Base-by-base conservation (phyloP, 2,329 filamentous ascomycete species). In the Emergomyces orientalis region DNA sequence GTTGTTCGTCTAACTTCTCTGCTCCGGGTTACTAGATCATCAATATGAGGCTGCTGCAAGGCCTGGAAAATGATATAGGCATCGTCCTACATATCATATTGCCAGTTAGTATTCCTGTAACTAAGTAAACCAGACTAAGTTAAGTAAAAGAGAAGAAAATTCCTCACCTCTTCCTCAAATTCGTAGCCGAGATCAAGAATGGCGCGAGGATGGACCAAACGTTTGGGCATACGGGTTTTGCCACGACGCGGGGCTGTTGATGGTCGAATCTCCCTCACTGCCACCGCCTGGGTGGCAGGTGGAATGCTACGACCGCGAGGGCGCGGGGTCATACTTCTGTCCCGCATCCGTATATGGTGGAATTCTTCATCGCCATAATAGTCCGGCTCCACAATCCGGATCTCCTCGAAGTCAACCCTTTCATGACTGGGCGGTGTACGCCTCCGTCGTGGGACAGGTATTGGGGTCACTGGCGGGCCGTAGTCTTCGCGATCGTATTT, bases 31-130 rank as follows among this genome's bases (percentile, higher is more conserved):
- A 97, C 88, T 54, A 97, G 82, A 70, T 95, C 89, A 69, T 97
- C 91, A 66, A 97, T 97, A 69, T 96, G 91, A 22, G 93, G 86
- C 69, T 95, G 92, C 19, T 90, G 89, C 5, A 97, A 82, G 11
- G 93, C 92, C 71, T 90, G 88, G 68, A 89, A 86, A 41, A 97
- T 86, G 60, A 96, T 84, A 69, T 94, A 86, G 27, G 88, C 88
- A 68, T 88, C 87, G 47, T 88, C 90, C 89, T 94, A 67, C 7
- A 52, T 45, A 51, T 64, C 59, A 43, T 41, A 62, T 60, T 69
- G 66, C 83, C 64, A 79, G 77, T 49, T 62, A 61, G 52, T 54
- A 51, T 43, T 34, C 47, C 22, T 19, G 60, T 32, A 11, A 30
- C n/a, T 30, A 43, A 41, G 27, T 30, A 27, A 45, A 2, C 51